phyloP scores from a whole-genome alignment of 2,329 filamentous ascomycete genomes.

The Colletotrichum australisinense region DNA sequence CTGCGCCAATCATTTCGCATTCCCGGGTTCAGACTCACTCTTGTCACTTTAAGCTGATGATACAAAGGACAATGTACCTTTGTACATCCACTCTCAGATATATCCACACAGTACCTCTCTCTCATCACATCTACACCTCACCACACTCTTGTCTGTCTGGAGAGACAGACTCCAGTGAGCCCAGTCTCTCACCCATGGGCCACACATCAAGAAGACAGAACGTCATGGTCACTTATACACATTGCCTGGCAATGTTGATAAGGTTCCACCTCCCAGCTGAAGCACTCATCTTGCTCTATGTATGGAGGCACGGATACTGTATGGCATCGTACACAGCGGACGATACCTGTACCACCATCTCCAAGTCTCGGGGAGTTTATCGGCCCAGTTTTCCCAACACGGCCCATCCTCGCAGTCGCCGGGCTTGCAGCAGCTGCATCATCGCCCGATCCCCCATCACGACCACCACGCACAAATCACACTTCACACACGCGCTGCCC shows the following conservation, averaged over 20 bases:
- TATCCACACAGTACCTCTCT: neutral
- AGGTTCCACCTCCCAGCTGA: too few species aligned
- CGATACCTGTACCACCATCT: neutral
- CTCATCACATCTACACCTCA: neutral
- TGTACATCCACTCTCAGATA: neutral
- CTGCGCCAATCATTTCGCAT: conserved; percentile 21
- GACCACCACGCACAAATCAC: neutral
- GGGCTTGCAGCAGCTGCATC: conserved; percentile 8
- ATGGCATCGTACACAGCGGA: neutral
- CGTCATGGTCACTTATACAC: neutral
- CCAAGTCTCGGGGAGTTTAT: conserved; percentile 19
- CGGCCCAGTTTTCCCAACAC: conserved; percentile 10
- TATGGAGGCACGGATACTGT: neutral
- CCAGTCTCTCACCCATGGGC: neutral
- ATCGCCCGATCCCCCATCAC: conserved; percentile 21
- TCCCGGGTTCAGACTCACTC: neutral
- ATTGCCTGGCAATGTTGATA: neutral
- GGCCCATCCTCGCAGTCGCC: conserved; percentile 9
- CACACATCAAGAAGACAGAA: too few species aligned
- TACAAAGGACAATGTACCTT: neutral
- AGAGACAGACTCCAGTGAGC: neutral
- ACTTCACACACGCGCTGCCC: neutral
- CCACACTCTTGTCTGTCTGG: neutral
- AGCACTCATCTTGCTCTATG: too few species aligned
- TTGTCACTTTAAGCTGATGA: neutral